phyloP scores from a whole-genome alignment of 352 stramenopile genomes.

The Chrysophaeum taylorii region DNA sequence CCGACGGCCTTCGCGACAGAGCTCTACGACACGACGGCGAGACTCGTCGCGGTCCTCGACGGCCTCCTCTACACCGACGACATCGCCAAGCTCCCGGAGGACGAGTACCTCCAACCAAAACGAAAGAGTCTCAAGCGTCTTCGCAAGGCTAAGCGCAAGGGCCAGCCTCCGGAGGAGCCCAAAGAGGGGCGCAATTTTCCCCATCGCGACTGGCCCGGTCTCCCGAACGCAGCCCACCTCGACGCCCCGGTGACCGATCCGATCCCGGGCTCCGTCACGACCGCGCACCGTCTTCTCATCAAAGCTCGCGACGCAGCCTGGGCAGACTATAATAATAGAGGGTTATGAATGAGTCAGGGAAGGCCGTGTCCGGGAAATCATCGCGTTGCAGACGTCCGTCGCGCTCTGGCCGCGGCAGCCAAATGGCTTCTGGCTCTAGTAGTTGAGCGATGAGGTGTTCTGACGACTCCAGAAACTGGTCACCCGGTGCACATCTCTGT shows the following conservation, averaged over 20 bases:
- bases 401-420: too few relatives aligned
- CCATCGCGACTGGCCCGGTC: neutral
- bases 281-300: conserved; percentile 1
- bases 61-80: conserved; percentile 28
- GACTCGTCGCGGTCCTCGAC: conserved; percentile 24
- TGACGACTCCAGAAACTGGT: too few relatives aligned
- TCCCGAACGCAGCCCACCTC: neutral
- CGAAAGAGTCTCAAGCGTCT: conserved; percentile 33
- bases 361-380: too few relatives aligned
- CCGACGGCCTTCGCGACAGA: conserved; percentile 15
- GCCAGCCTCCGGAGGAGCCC: neutral
- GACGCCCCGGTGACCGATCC: neutral
- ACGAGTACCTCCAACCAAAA: conserved; percentile 33
- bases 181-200: neutral
- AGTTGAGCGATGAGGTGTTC: too few relatives aligned
- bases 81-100: conserved; percentile 29
- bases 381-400: too few relatives aligned
- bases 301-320: neutral
- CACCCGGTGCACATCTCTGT: too few relatives aligned
- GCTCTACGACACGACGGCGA: conserved; percentile 12
- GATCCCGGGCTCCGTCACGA: neutral
- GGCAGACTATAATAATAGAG: too few relatives aligned
- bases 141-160: conserved; percentile 24
- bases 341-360: too few relatives aligned
- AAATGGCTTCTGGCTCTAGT: too few relatives aligned